Evolutionary conservation across 1,139 yeast genomes (phyloP), one percentile per base, ranked within the genome.

Genomic region (Lodderomyces metapsilosis): DNA sequence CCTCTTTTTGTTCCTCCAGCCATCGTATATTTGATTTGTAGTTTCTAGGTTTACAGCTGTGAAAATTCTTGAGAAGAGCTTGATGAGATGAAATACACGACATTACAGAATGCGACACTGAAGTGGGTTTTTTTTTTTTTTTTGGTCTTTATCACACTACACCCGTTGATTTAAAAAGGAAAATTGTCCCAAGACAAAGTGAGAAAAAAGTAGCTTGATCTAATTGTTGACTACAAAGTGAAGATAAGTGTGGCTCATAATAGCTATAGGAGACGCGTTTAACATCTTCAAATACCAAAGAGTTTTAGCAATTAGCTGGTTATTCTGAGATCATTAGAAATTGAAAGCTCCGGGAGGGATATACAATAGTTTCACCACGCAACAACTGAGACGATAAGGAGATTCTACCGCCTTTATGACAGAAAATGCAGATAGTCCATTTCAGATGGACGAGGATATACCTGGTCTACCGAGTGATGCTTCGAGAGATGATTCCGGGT

Each of bases 391-490:
- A n/a, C n/a, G n/a, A n/a, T n/a, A n/a, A n/a, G n/a, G n/a, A n/a
- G n/a, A n/a, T n/a, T n/a, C n/a, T n/a, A n/a, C n/a, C n/a, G n/a
- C 4, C 17, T 4, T 10, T 3, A 66, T 68, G 74, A 51, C 62
- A 2, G 70, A 63, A 25, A 59, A 58, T 44, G 52, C 61, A 16
- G 75, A 71, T 31, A 72, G 64, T 43, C 76, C 77, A 48, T 71
- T 71, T 45, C 74, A 66, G 42, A 71, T 71, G 77, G 77, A 71
- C 50, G 77, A 71, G 45, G 77, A 71, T 39, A 50, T 67, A 7
- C n/a, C 40, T 3, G 35, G 18, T 8, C 40, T 31, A 30, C 40
- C 40, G 40, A 37, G 22, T 20, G n/a, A 13, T 7, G n/a, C 3
- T 15, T 7, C 32, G n/a, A 15, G 9, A 16, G 18, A 10, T 6